Evolutionary conservation across 2,329 filamentous ascomycete genomes (phyloP).

Genomic region (Colletotrichum cereale): DNA sequence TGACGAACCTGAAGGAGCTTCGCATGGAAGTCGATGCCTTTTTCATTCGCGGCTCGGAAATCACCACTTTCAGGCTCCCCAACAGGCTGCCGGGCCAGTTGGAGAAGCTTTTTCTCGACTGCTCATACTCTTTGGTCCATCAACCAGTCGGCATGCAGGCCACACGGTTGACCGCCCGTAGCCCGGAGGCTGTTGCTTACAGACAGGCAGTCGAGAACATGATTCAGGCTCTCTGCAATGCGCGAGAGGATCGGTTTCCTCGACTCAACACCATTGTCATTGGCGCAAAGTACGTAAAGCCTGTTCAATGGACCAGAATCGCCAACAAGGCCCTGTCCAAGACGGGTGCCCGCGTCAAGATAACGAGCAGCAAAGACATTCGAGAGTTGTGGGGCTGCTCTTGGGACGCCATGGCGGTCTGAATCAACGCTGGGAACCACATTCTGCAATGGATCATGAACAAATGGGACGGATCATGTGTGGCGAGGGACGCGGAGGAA

Average conservation of each 20-base stretch:
- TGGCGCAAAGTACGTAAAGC: constrained; percentile 20
- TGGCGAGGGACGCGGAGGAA: not conserved
- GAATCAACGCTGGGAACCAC: not conserved
- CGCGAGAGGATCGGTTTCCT: not conserved
- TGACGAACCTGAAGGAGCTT: constrained; percentile 20
- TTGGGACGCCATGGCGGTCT: constrained; percentile 17
- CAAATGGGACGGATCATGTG: not conserved
- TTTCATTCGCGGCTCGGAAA: not conserved
- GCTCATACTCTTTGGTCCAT: not conserved
- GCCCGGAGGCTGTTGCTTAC: constrained; percentile 11
- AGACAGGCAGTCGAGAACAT: constrained; percentile 12
- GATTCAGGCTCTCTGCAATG: constrained; percentile 3
- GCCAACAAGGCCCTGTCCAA: constrained; percentile 6
- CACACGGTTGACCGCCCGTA: not conserved
- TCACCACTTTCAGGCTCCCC: not conserved
- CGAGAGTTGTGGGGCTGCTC: not conserved
- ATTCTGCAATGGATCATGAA: not conserved
- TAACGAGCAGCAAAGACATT: not conserved
- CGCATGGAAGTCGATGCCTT: constrained; percentile 24
- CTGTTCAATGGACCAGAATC: constrained; percentile 2
- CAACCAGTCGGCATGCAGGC: not conserved
- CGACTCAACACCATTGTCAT: constrained; percentile 15
- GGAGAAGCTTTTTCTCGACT: constrained; percentile 26
- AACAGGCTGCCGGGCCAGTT: constrained; percentile 7
- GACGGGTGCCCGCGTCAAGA: constrained; percentile 6